These are phyloP conservation scores for Pezicula radicicola DNA, from an alignment of 2,329 filamentous ascomycete species.

Conservation along the genomic window DNA sequence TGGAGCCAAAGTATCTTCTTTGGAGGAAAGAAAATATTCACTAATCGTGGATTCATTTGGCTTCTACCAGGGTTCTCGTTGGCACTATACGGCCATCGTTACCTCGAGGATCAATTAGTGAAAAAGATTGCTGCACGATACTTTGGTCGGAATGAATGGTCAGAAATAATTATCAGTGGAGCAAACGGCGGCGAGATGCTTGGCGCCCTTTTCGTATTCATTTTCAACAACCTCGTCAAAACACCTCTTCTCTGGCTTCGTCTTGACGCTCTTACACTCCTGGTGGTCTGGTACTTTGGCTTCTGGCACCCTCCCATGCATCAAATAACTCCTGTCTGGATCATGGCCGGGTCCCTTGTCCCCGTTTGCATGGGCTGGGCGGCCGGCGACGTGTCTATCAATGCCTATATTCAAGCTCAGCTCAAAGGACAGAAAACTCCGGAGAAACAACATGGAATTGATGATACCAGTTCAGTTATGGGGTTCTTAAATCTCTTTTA, in stretches of 20 bases:
- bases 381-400: constrained; percentile 47
- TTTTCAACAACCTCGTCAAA: constrained; percentile 44
- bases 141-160: constrained; percentile 44
- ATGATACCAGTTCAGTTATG: too few relatives aligned
- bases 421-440: constrained; percentile 18
- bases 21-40: constrained; percentile 43
- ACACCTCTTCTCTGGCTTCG: constrained; percentile 50
- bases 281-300: constrained; percentile 46
- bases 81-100: constrained; percentile 46
- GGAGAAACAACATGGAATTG: too few relatives aligned
- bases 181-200: constrained; percentile 48
- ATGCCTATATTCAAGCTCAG: constrained; percentile 48
- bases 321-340: constrained; percentile 42
- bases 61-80: constrained; percentile 45
- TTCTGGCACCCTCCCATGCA: constrained; percentile 39
- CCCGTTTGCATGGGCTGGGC: constrained; percentile 49
- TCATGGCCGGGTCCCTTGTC: constrained; percentile 41
- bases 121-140: constrained; percentile 44
- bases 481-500: too few relatives aligned
- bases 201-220: constrained; percentile 44
- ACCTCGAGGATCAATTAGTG: constrained; percentile 46
- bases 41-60: constrained; percentile 45
- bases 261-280: constrained; percentile 40
- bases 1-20: constrained; percentile 38
- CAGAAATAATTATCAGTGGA: constrained; percentile 47